A percentile compares a stretch with the other conserved stretches of the same genome.
Conservation (phyloP, 495 filamentous ascomycete genomes). For the Penicillium macrosclerotiorum region DNA sequence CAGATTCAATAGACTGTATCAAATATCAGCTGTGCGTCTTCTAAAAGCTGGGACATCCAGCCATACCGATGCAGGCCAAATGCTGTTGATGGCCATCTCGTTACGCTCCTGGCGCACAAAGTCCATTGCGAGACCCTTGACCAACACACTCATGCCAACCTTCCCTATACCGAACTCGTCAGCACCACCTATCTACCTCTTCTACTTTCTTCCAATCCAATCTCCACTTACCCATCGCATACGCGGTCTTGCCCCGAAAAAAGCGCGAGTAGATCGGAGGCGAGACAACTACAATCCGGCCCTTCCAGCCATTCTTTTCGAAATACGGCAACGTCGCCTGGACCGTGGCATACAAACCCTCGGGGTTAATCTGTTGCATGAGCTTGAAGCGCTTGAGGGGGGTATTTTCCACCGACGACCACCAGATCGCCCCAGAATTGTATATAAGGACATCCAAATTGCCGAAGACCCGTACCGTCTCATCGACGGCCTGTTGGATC, state of each 20-base stretch:
- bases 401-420: constrained; percentile 71
- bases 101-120: constrained; percentile 62
- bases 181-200: not conserved
- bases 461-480: constrained; percentile 60
- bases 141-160: constrained; percentile 78
- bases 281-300: constrained; percentile 73
- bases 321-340: constrained; percentile 66
- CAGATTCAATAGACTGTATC: constrained; percentile 64
- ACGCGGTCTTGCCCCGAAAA: constrained; percentile 82
- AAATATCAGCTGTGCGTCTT: not conserved
- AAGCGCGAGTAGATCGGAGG: constrained; percentile 85
- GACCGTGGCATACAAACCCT: constrained; percentile 62
- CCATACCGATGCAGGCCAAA: constrained; percentile 77
- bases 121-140: constrained; percentile 82
- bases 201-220: not conserved
- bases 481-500: constrained; percentile 58
- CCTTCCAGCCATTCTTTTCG: constrained; percentile 50
- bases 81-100: constrained; percentile 74
- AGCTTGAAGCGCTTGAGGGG: constrained; percentile 77
- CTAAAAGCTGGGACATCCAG: not conserved
- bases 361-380: constrained; percentile 78
- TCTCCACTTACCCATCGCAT: constrained; percentile 63
- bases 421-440: constrained; percentile 87
- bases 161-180: constrained; percentile 46
- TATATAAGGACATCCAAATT: constrained; percentile 74